Conservation (phyloP, 177 flowering plant species). For the Vitis hybrid region DNA sequence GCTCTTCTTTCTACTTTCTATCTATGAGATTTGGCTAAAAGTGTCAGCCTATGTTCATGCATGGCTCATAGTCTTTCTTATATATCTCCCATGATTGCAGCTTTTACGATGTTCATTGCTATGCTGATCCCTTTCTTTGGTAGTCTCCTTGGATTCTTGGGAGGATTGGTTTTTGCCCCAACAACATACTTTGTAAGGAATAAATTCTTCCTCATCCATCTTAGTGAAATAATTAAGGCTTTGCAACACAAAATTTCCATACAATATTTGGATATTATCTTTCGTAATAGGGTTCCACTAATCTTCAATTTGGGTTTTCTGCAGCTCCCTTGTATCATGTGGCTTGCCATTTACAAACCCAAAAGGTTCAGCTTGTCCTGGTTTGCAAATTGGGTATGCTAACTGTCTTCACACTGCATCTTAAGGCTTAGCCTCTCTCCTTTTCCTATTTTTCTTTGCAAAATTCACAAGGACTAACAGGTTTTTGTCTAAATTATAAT, state of each 20-base stretch:
- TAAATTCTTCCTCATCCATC: background rate
- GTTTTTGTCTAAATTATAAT: background rate
- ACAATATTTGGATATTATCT: too few relatives aligned
- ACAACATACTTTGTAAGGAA: conserved; percentile 29
- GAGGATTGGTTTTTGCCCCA: conserved; percentile 42
- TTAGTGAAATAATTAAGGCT: too few relatives aligned
- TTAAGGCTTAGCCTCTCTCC: background rate
- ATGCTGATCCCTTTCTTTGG: conserved; percentile 38
- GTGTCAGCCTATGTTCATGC: background rate
- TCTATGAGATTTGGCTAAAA: background rate
- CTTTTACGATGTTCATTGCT: conserved; percentile 29
- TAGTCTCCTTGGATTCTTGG: conserved; percentile 35
- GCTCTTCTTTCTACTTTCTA: background rate
- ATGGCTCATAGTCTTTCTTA: too few relatives aligned
- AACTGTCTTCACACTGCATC: too few relatives aligned
- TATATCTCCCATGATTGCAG: conserved; percentile 14
- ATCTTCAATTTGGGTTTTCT: background rate
- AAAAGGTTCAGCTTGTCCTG: conserved; percentile 44
- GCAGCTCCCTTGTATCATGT: conserved; percentile 59
- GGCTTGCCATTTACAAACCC: conserved; percentile 48
- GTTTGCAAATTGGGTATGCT: conserved; percentile 44
- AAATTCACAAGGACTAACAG: background rate
- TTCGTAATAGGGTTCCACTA: background rate
- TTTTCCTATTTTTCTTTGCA: background rate
- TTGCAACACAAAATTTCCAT: too few relatives aligned